Percentiles rank a stretch among this genome's conserved stretches.
Evolutionary conservation across 2,329 filamentous ascomycete genomes (phyloP).

Genomic region (Apiospora arundinis): DNA sequence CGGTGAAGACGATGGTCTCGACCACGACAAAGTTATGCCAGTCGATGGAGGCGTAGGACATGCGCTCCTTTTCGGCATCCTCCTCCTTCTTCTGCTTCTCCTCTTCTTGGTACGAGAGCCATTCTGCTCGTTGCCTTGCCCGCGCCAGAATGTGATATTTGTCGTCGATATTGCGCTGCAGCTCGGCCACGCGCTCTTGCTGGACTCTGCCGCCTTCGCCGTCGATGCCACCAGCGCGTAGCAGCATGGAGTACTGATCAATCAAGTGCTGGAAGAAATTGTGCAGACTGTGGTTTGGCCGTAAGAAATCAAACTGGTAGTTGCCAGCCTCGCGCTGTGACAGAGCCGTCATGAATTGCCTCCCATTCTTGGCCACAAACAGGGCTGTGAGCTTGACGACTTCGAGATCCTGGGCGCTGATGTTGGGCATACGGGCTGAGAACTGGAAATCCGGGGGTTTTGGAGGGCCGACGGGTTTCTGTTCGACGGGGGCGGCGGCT

Average conservation of each 20-base stretch:
- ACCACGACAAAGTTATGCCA: slow-evolving; percentile 98
- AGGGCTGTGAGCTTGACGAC: slow-evolving; percentile 79
- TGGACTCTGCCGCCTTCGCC: slow-evolving; percentile 72
- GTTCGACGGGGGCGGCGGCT: slow-evolving; percentile 52
- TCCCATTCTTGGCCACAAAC: slow-evolving; percentile 91
- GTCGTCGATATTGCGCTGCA: slow-evolving; percentile 78
- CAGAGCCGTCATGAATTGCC: slow-evolving; percentile 87
- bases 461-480: slow-evolving; percentile 80
- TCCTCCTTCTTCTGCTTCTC: slow-evolving; percentile 91
- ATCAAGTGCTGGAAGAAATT: slow-evolving; percentile 93
- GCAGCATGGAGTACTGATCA: slow-evolving; percentile 87
- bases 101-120: slow-evolving; percentile 80
- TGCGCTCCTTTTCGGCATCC: slow-evolving; percentile 80
- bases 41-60: slow-evolving; percentile 83
- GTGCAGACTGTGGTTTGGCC: slow-evolving; percentile 94
- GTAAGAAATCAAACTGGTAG: slow-evolving; percentile 94
- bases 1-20: slow-evolving; percentile 91
- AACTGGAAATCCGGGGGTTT: slow-evolving; percentile 90
- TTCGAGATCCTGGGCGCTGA: slow-evolving; percentile 90
- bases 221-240: slow-evolving; percentile 72
- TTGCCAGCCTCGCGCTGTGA: slow-evolving; percentile 89
- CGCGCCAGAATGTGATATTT: slow-evolving; percentile 81
- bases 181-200: slow-evolving; percentile 72
- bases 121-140: slow-evolving; percentile 86
- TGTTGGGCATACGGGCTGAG: slow-evolving; percentile 95